Evolutionary conservation across 1,284 basidiomycete species (phyloP), one percentile per base, ranked within the genome.

Genomic region (Hemileia vastatrix): DNA sequence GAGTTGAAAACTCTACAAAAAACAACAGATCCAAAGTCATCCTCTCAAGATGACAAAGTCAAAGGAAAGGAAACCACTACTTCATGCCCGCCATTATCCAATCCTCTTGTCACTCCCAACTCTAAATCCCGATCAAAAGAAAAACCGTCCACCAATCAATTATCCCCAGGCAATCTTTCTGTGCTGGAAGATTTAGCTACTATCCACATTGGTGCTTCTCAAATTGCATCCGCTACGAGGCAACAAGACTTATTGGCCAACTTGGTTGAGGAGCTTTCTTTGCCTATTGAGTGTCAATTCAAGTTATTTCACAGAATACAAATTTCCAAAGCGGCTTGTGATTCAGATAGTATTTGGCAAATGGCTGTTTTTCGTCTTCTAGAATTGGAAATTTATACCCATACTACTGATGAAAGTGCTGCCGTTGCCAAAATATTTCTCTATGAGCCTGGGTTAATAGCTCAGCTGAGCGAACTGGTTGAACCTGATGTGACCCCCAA

Each of bases 371-470:
- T n/a, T n/a, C n/a, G n/a, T n/a, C n/a, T n/a, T n/a, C n/a, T n/a
- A n/a, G n/a, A n/a, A n/a, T n/a, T n/a, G n/a, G n/a, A n/a, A n/a
- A n/a, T n/a, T n/a, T n/a, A n/a, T n/a, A n/a, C n/a, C 23, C 58
- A 62, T 18, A 67, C 68, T 1, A 87, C 76, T 73, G 58, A 80
- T 40, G 93, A 97, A 76, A 81, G 81, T 32, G 82, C 85, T 71
- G 88, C 88, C 3, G 82, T 84, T 61, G 84, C 86, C 1, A 84
- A 86, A 11, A 81, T 97, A 51, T 95, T 97, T 79, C 80, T 94
- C 18, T 94, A 92, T 73, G 94, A 98, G 76, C 93, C 94, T 15
- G 90, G 93, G 70, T 80, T 95, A 53, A 84, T 93, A 66, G 79
- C 81, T 1, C 87, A 92, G 71, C 81, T 94, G 59, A 87, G 90